These are phyloP conservation scores for Deuterostichococcus epilithicus DNA, from an alignment of 139 green algal species.

Conservation along the genomic window DNA sequence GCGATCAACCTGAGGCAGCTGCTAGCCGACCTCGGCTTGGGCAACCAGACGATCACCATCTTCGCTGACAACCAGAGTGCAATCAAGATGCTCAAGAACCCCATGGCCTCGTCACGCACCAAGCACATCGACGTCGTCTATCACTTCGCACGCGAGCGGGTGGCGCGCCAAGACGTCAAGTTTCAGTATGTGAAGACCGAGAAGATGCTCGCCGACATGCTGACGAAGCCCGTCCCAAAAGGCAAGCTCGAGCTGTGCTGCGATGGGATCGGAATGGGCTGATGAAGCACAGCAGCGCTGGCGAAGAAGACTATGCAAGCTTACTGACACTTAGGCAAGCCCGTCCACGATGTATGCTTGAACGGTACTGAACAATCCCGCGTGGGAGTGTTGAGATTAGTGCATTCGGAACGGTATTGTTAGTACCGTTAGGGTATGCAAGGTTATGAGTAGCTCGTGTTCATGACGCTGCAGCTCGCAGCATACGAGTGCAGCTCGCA, in stretches of 20 bases:
- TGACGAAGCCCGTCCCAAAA: slow-evolving; percentile 28
- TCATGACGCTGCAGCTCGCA: too few relatives aligned
- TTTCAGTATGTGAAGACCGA: slow-evolving; percentile 18
- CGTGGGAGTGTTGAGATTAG: too few relatives aligned
- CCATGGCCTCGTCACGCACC: slow-evolving; percentile 7
- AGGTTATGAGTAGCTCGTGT: too few relatives aligned
- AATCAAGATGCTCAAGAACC: slow-evolving; percentile 26
- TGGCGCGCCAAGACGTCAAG: slow-evolving; percentile 10
- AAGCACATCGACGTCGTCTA: slow-evolving; percentile 46
- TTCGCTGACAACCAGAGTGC: slow-evolving; percentile 39
- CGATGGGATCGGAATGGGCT: slow-evolving; percentile 10
- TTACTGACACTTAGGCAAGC: too few relatives aligned
- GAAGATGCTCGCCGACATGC: slow-evolving; percentile 20
- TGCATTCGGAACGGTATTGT: too few relatives aligned
- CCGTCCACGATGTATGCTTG: too few relatives aligned
- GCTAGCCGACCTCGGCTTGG: slow-evolving; percentile 16
- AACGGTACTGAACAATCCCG: too few relatives aligned
- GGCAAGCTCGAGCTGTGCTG: slow-evolving; percentile 14
- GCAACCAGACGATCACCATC: background rate
- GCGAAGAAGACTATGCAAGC: too few relatives aligned
- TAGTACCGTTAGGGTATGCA: too few relatives aligned
- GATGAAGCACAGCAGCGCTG: background rate
- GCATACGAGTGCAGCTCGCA: too few relatives aligned
- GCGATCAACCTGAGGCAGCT: slow-evolving; percentile 40
- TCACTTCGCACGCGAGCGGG: slow-evolving; percentile 30